Conservation (phyloP, 192 early-diverging fungal genomes). For the Coemansia sp. region DNA sequence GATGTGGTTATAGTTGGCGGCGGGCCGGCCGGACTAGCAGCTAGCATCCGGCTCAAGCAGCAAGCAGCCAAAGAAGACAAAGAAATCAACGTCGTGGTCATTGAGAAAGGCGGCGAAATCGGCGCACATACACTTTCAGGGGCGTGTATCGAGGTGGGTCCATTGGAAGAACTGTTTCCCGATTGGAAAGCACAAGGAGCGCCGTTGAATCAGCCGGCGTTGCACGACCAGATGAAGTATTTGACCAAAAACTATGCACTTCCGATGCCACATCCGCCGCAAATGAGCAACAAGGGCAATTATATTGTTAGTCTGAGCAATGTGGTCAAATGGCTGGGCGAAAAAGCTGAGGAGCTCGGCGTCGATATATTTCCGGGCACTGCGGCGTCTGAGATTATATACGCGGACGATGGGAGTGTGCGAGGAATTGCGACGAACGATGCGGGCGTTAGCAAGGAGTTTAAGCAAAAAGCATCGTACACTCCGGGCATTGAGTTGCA, state of each 20-base stretch:
- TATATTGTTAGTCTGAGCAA: constrained; percentile 95
- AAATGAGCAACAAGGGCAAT: constrained; percentile 96
- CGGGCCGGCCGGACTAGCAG: constrained; percentile 90
- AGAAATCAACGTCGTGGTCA: constrained; percentile 84
- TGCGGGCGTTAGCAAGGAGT: constrained; percentile 87
- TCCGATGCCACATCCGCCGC: constrained; percentile 88
- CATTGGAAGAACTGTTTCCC: constrained; percentile 93
- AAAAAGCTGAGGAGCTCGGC: constrained; percentile 93
- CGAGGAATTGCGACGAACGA: constrained; percentile 93
- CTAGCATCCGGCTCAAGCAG: constrained; percentile 95
- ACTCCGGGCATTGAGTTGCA: constrained; percentile 94
- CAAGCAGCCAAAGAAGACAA: constrained; percentile 74
- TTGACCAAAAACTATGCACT: constrained; percentile 76
- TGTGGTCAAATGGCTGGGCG: constrained; percentile 94
- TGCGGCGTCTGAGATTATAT: constrained; percentile 90
- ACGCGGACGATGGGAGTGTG: constrained; percentile 90
- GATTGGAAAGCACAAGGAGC: constrained; percentile 97
- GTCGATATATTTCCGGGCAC: constrained; percentile 94
- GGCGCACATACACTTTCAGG: constrained; percentile 96
- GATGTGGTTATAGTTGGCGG: constrained; percentile 96
- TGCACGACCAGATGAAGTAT: constrained; percentile 81
- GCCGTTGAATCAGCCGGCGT: constrained; percentile 84
- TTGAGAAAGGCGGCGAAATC: constrained; percentile 94
- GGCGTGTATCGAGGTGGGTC: constrained; percentile 88
- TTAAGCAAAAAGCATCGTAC: constrained; percentile 85